Evolutionary conservation across 2,329 filamentous ascomycete species (phyloP).

Genomic region (Alternaria infectoria): DNA sequence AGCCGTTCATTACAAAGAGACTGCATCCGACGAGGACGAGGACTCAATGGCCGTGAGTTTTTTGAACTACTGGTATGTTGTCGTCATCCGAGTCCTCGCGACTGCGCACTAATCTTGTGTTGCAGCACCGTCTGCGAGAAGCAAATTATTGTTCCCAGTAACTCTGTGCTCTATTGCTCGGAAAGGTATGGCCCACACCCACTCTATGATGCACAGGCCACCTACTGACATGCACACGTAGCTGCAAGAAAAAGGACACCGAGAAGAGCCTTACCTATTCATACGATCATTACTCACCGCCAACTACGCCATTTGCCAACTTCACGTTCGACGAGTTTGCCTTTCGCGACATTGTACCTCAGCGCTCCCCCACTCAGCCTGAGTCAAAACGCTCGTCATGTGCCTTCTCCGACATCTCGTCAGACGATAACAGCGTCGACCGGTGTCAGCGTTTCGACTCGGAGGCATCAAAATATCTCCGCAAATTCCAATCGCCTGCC

Average conservation of each 20-base stretch:
- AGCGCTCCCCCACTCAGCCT: constrained; percentile 53
- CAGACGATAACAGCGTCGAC: constrained; percentile 41
- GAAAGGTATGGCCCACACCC: constrained; percentile 59
- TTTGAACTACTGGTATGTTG: constrained; percentile 59
- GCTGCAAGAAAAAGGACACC: constrained; percentile 56
- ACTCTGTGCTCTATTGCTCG: constrained; percentile 68
- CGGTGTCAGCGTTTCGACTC: constrained; percentile 36
- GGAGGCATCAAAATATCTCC: constrained; percentile 51
- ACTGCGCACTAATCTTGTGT: constrained; percentile 11
- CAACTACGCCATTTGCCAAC: constrained; percentile 45
- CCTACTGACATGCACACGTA: constrained; percentile 30
- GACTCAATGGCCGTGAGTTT: constrained; percentile 60
- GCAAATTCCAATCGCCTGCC: constrained; percentile 47
- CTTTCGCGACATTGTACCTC: constrained; percentile 55
- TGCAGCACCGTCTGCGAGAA: constrained; percentile 68
- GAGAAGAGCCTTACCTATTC: constrained; percentile 43
- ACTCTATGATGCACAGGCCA: background rate
- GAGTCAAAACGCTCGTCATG: constrained; percentile 48
- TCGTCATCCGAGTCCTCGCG: background rate
- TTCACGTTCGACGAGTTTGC: constrained; percentile 49
- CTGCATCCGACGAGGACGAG: constrained; percentile 51
- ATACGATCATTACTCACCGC: constrained; percentile 44
- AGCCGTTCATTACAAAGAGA: constrained; percentile 30
- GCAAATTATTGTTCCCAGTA: constrained; percentile 67
- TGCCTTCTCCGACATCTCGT: constrained; percentile 52